phyloP scores from a whole-genome alignment of 208 protist species.

The Trypanosoma platydactyli region DNA sequence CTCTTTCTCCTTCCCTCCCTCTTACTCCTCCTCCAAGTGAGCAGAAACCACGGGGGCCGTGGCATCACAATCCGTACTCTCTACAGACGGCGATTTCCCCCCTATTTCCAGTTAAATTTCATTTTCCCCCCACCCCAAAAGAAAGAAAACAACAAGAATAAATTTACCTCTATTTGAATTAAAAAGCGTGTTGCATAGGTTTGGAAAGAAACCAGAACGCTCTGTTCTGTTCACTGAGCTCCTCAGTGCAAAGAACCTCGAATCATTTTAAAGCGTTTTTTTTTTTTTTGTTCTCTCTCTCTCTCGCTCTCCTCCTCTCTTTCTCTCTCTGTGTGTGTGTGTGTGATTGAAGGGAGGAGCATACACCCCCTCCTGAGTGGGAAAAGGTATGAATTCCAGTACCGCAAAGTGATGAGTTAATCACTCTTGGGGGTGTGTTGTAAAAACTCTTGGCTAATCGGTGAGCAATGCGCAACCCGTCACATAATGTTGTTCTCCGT shows the following conservation, averaged over 20 bases:
- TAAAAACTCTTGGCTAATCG: too few species aligned
- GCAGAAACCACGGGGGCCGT: neutral
- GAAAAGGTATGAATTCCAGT: neutral
- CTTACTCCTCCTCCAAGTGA: neutral
- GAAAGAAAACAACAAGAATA: conserved; percentile 5
- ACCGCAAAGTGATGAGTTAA: neutral
- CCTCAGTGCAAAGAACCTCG: neutral
- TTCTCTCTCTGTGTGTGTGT: neutral
- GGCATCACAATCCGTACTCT: conserved; percentile 20
- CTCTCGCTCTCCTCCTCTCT: neutral
- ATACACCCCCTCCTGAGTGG: too few species aligned
- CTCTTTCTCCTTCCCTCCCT: neutral
- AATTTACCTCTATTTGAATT: neutral
- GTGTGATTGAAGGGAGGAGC: too few species aligned
- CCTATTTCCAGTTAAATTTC: conserved; percentile 4
- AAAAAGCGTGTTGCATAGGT: neutral
- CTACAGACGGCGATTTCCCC: neutral
- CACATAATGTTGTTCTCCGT: too few species aligned
- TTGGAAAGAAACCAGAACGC: too few species aligned
- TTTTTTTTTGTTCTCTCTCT: conserved; percentile 25
- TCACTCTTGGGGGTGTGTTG: too few species aligned
- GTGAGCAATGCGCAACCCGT: too few species aligned
- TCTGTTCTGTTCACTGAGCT: too few species aligned
- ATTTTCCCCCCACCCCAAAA: neutral
- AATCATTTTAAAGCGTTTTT: conserved; percentile 3